Conservation (phyloP, 148 eudicot species). For the Vaccinium vitisidaea region DNA sequence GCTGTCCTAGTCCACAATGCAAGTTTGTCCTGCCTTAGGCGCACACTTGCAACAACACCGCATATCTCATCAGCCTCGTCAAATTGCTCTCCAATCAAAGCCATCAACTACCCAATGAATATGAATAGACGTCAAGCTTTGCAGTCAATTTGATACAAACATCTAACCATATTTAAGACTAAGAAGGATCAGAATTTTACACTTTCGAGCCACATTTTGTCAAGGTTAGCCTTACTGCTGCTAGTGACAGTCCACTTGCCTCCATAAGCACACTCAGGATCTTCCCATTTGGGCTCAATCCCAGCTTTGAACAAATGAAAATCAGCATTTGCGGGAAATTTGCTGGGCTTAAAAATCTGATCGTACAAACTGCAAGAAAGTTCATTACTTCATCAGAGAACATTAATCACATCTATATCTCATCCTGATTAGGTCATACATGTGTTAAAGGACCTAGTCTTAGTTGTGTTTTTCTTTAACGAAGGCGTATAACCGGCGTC, state of each 20-base stretch:
- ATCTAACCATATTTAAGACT: neutral
- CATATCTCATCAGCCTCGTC: constrained; percentile 92
- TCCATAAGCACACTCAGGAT: constrained; percentile 95
- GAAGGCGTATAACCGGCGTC: neutral
- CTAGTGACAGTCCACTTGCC: constrained; percentile 88
- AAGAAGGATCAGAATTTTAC: constrained; percentile 36
- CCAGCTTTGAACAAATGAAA: constrained; percentile 91
- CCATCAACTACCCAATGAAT: constrained; percentile 65
- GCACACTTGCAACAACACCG: constrained; percentile 96
- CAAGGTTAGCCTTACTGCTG: constrained; percentile 61
- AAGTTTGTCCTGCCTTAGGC: constrained; percentile 74
- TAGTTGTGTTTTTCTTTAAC: neutral
- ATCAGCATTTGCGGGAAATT: constrained; percentile 67
- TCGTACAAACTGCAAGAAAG: constrained; percentile 78
- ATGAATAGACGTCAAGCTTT: neutral
- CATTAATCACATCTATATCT: neutral
- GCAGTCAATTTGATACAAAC: constrained; percentile 5
- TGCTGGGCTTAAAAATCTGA: constrained; percentile 86
- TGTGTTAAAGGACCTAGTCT: neutral
- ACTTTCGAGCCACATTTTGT: constrained; percentile 93
- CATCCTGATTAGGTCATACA: neutral
- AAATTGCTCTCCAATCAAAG: constrained; percentile 91
- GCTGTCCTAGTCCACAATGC: constrained; percentile 91
- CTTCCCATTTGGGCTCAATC: constrained; percentile 99
- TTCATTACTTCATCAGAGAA: constrained; percentile 18